phyloP scores from a whole-genome alignment of 257 asterid species.

The Nicotiana attenuata region DNA sequence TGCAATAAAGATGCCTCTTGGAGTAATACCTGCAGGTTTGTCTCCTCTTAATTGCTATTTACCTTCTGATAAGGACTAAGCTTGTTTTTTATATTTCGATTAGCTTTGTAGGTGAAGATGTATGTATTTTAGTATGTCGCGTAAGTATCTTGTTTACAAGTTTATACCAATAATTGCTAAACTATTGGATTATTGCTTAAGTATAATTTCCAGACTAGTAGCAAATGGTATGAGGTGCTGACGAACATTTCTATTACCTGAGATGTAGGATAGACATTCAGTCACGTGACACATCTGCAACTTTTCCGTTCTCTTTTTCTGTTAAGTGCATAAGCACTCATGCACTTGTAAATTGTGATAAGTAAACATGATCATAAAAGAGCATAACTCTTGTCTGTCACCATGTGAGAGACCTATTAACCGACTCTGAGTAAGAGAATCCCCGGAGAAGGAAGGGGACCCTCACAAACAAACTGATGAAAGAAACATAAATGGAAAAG shows the following conservation, averaged over 20 bases:
- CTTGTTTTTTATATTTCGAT: background rate
- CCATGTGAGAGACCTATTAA: too few relatives aligned
- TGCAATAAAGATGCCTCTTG: conserved; percentile 79
- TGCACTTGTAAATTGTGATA: too few relatives aligned
- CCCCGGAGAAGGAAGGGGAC: too few relatives aligned
- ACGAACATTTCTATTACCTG: background rate
- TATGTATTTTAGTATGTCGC: background rate
- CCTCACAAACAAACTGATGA: too few relatives aligned
- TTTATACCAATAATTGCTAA: background rate
- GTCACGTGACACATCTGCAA: background rate
- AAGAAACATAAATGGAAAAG: too few relatives aligned
- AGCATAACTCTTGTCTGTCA: too few relatives aligned
- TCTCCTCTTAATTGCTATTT: background rate
- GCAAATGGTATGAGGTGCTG: background rate
- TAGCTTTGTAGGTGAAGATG: background rate
- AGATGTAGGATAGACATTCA: background rate
- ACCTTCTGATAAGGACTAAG: background rate
- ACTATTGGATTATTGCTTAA: background rate
- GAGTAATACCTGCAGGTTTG: conserved; percentile 92
- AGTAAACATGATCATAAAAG: too few relatives aligned
- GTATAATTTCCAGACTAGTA: background rate
- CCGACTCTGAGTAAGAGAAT: too few relatives aligned
- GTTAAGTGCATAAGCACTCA: too few relatives aligned
- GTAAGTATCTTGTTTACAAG: background rate
- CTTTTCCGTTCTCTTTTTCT: too few relatives aligned